Percentiles rank a stretch among this genome's conserved stretches.
phyloP scores from a whole-genome alignment of 192 early-diverging fungal genomes.

The Mortierella antarctica region DNA sequence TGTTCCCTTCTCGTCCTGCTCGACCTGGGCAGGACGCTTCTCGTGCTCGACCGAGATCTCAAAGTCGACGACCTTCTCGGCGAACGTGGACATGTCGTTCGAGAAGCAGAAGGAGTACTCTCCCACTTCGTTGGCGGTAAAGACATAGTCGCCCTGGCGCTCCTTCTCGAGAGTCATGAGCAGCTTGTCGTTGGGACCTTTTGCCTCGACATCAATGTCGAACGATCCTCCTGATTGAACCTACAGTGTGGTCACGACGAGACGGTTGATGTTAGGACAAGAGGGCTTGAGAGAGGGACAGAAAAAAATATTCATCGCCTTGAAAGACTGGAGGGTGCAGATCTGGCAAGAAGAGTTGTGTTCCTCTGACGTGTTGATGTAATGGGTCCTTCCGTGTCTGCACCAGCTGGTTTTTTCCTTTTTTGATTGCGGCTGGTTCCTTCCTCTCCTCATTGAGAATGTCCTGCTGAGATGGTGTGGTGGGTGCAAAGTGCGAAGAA shows the following conservation, averaged over 20 bases:
- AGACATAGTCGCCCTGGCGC: constrained; percentile 95
- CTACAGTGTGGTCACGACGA: constrained; percentile 51
- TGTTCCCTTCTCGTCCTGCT: constrained; percentile 16
- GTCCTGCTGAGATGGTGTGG: too few relatives aligned
- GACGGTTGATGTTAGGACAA: neutral
- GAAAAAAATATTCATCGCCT: neutral
- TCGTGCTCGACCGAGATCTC: constrained; percentile 95
- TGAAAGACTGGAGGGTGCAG: neutral
- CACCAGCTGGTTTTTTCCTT: too few relatives aligned
- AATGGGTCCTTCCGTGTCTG: too few relatives aligned
- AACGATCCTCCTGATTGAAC: constrained; percentile 97
- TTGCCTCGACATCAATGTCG: constrained; percentile 95
- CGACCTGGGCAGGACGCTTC: constrained; percentile 57
- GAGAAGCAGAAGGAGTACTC: constrained; percentile 98
- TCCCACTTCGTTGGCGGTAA: constrained; percentile 85
- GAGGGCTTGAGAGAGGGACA: neutral
- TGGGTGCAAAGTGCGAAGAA: too few relatives aligned
- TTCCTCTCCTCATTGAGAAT: too few relatives aligned
- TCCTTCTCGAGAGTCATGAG: constrained; percentile 86
- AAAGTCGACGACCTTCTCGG: constrained; percentile 95
- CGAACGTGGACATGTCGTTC: constrained; percentile 94
- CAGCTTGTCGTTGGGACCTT: constrained; percentile 74
- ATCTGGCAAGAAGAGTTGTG: too few relatives aligned
- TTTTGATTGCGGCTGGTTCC: too few relatives aligned
- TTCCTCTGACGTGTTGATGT: too few relatives aligned